Conservation (phyloP, 164 flowering plant genomes). For the Berberis thunbergii region DNA sequence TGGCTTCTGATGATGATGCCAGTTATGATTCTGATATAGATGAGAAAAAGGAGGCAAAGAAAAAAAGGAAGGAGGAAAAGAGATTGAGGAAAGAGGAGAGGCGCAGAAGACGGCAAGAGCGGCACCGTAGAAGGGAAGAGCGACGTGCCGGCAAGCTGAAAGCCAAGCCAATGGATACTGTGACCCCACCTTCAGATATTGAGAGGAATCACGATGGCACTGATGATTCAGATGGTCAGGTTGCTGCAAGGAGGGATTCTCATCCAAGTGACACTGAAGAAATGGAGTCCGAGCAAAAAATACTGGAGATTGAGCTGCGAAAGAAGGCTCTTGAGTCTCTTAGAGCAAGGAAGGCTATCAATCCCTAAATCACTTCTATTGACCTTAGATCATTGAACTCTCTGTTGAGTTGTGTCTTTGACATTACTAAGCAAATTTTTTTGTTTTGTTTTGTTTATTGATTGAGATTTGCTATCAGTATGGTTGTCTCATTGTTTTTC, state of each 20-base stretch:
- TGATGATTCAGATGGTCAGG: conserved; percentile 39
- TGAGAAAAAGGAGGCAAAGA: conserved; percentile 27
- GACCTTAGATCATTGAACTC: conserved; percentile 11
- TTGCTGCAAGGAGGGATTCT: conserved; percentile 19
- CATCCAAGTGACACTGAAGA: conserved; percentile 36
- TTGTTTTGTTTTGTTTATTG: conserved; percentile 5
- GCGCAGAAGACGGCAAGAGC: conserved; percentile 27
- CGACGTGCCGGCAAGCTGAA: conserved; percentile 24
- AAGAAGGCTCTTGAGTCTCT: conserved; percentile 86
- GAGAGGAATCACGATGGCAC: conserved; percentile 24
- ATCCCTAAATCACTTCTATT: conserved; percentile 26
- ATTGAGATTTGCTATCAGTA: not conserved
- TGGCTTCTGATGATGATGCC: conserved; percentile 15
- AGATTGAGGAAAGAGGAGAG: conserved; percentile 28
- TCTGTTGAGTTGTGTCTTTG: not conserved
- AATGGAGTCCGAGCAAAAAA: conserved; percentile 47
- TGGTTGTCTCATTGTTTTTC: conserved; percentile 8
- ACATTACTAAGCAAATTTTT: not conserved
- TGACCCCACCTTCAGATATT: conserved; percentile 22
- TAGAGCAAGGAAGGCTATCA: conserved; percentile 75
- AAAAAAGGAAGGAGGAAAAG: conserved; percentile 28
- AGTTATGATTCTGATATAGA: conserved; percentile 16
- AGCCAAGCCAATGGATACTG: conserved; percentile 17
- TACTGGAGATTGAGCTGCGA: conserved; percentile 85
- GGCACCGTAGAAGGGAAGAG: conserved; percentile 28